Conservation (phyloP, 169 alveolate species). For the Eimeria acervulina region DNA sequence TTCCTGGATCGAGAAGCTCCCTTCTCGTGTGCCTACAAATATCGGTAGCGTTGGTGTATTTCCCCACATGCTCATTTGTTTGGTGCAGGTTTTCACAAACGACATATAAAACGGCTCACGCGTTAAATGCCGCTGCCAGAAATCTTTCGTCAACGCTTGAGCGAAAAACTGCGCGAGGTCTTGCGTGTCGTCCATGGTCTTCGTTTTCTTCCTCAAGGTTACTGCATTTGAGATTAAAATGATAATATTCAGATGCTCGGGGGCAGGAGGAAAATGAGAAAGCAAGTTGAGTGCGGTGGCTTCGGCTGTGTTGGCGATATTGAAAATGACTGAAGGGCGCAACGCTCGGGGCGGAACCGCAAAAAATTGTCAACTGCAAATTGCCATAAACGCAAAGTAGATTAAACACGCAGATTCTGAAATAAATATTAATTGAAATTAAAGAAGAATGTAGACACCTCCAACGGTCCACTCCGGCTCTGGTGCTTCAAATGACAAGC, state of each 20-base stretch:
- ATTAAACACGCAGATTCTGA: neutral
- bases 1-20: no score
- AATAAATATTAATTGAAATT: neutral
- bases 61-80: neutral
- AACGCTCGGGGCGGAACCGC: no score
- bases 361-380: no score
- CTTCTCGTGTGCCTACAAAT: no score
- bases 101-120: neutral
- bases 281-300: no score
- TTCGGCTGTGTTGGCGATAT: no score
- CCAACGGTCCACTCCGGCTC: neutral
- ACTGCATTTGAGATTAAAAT: neutral
- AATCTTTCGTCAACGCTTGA: neutral
- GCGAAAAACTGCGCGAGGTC: slow-evolving; percentile 41
- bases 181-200: slow-evolving; percentile 32
- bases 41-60: no score
- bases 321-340: no score
- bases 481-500: neutral
- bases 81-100: neutral
- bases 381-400: neutral
- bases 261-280: neutral
- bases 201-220: neutral
- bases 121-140: slow-evolving; percentile 7
- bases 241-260: neutral
- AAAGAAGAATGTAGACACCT: neutral